These are phyloP conservation scores for Sideroxylon spinosum DNA, from an alignment of 179 eudicot genomes.

Conservation along the genomic window DNA sequence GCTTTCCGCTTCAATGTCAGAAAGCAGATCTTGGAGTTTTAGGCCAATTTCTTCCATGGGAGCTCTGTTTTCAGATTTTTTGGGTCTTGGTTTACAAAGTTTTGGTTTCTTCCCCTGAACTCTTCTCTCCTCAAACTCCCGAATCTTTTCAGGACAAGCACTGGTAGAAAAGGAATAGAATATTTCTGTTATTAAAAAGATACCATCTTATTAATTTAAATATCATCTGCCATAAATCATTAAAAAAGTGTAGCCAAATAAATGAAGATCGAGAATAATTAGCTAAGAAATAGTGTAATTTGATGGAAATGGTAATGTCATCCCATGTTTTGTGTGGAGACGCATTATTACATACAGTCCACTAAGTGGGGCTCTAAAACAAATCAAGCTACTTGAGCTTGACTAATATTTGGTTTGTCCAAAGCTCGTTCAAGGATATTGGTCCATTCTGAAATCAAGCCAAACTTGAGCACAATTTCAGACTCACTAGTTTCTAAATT, in stretches of 20 bases:
- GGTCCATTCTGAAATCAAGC: too few species aligned
- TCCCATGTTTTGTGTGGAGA: background rate
- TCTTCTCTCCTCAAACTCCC: conserved; percentile 59
- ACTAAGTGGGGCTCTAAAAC: background rate
- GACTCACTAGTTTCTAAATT: too few species aligned
- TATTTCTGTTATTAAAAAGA: background rate
- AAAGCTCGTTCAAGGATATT: too few species aligned
- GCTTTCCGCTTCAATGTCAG: conserved; percentile 46
- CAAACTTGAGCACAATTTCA: too few species aligned
- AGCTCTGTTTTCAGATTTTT: conserved; percentile 35
- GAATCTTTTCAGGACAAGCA: conserved; percentile 88
- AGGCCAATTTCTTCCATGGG: conserved; percentile 42
- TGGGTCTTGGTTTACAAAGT: conserved; percentile 39
- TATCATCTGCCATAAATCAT: background rate
- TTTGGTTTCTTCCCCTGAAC: conserved; percentile 57
- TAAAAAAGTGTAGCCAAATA: background rate
- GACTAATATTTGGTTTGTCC: too few species aligned
- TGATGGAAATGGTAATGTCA: too few species aligned
- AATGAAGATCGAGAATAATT: too few species aligned
- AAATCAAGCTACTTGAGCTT: too few species aligned
- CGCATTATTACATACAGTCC: background rate
- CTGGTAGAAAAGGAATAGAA: conserved; percentile 29
- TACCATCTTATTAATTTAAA: background rate
- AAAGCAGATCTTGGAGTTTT: conserved; percentile 55
- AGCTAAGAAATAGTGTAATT: background rate